A percentile compares a stretch with the other conserved stretches of the same genome.
phyloP scores from a whole-genome alignment of 176 grass and related monocot genomes.

The Raddia guianensis region DNA sequence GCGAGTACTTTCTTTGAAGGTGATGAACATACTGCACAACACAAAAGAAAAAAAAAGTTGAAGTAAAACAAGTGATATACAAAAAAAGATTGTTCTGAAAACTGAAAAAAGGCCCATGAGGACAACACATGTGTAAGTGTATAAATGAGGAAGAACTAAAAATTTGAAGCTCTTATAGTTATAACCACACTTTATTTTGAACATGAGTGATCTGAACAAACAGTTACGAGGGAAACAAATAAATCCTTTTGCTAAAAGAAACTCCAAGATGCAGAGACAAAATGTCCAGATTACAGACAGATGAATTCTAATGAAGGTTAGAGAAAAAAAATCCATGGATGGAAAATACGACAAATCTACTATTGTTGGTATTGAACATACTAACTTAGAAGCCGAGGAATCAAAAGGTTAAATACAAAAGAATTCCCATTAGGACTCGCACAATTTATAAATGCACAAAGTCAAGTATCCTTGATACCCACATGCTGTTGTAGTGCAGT shows the following conservation, averaged over 20 bases:
- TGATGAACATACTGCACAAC: slow-evolving; percentile 34
- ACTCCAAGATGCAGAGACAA: background rate
- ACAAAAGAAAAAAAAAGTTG: background rate
- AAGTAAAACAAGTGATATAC: background rate
- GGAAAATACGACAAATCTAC: background rate
- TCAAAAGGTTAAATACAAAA: background rate
- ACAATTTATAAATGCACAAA: background rate
- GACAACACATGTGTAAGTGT: background rate
- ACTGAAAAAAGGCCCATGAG: background rate
- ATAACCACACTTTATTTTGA: background rate
- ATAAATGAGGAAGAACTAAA: background rate
- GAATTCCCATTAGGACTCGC: background rate
- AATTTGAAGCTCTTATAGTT: background rate
- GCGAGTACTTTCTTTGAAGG: slow-evolving; percentile 30
- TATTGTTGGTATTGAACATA: background rate
- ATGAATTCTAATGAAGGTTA: background rate
- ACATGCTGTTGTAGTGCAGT: slow-evolving; percentile 61
- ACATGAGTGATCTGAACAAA: background rate
- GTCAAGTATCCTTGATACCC: slow-evolving; percentile 29
- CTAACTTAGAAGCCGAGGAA: background rate
- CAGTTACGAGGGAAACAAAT: background rate
- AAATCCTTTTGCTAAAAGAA: background rate
- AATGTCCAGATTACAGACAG: background rate
- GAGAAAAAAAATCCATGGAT: background rate
- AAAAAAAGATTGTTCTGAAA: background rate